phyloP scores from a whole-genome alignment of 352 stramenopile species.

The Pythium monospermum region DNA sequence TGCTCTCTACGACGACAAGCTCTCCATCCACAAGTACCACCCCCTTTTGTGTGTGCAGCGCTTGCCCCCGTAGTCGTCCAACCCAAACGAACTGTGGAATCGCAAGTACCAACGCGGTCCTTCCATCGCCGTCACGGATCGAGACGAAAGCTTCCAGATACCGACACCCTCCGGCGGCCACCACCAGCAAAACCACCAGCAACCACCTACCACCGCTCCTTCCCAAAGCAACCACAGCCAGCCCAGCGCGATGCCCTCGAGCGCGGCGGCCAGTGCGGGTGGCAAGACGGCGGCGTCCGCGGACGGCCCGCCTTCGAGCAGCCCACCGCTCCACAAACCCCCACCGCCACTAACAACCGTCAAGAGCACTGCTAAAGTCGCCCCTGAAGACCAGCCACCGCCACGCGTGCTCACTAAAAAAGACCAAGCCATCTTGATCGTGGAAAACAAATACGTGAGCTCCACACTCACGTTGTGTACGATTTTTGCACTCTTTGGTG shows the following conservation, averaged over 20 bases:
- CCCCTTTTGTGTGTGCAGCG: too few species aligned
- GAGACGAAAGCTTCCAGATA: constrained; percentile 21
- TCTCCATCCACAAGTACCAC: too few species aligned
- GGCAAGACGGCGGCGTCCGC: constrained; percentile 3
- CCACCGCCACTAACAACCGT: constrained; percentile 13
- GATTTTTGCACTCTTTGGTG: constrained; percentile 84
- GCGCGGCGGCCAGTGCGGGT: constrained; percentile 15
- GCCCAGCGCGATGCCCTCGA: constrained; percentile 24
- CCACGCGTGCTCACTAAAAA: constrained; percentile 30
- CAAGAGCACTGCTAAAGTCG: constrained; percentile 64
- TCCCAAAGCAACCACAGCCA: not conserved
- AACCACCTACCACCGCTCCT: too few species aligned
- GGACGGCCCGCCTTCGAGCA: constrained; percentile 24
- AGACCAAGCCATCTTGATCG: constrained; percentile 40
- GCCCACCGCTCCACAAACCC: too few species aligned
- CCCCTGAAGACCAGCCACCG: constrained; percentile 41
- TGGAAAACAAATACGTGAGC: constrained; percentile 74
- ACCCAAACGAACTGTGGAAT: constrained; percentile 26
- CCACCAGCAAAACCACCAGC: not conserved
- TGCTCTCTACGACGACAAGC: too few species aligned
- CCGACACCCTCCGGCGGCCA: not conserved
- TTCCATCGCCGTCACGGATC: constrained; percentile 24
- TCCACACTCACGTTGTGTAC: constrained; percentile 66
- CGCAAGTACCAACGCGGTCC: constrained; percentile 28
- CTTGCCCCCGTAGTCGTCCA: too few species aligned